Evolutionary conservation across 345 rosid genomes (phyloP).

Genomic region (Pugionium cornutum): DNA sequence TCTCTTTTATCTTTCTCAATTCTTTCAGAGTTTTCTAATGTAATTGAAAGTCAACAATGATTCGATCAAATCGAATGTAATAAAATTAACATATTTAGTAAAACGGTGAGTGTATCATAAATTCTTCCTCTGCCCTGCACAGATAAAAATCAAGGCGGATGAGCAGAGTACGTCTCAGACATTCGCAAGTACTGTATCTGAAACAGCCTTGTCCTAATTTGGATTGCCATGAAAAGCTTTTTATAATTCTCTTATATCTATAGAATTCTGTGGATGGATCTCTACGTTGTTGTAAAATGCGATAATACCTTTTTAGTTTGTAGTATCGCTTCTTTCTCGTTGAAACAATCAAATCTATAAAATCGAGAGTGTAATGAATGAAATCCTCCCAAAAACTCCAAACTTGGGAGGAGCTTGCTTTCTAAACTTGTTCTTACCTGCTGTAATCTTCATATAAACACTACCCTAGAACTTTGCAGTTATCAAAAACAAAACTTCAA

Average conservation of each 20-base stretch:
- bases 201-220: conserved; percentile 67
- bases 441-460: too few species aligned
- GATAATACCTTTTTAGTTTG: conserved; percentile 13
- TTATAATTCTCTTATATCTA: conserved; percentile 11
- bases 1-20: too few species aligned
- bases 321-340: conserved; percentile 19
- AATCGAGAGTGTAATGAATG: too few species aligned
- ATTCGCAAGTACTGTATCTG: conserved; percentile 58
- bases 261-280: conserved; percentile 19
- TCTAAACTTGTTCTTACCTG: too few species aligned
- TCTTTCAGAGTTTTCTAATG: background rate
- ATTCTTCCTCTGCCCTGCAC: conserved; percentile 73
- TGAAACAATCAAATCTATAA: too few species aligned
- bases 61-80: background rate
- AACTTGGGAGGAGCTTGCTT: too few species aligned
- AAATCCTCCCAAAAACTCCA: too few species aligned
- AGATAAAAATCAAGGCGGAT: conserved; percentile 76
- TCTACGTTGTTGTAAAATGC: conserved; percentile 30
- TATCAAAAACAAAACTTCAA: too few species aligned
- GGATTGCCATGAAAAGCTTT: conserved; percentile 41
- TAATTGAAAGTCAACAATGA: conserved; percentile 4
- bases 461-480: too few species aligned
- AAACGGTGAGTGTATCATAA: conserved; percentile 74
- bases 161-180: conserved; percentile 70
- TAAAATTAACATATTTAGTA: background rate